Evolutionary conservation across 1,284 basidiomycete genomes (phyloP), one percentile per base, ranked within the genome.

Genomic region (Apiotrichum gracile): DNA sequence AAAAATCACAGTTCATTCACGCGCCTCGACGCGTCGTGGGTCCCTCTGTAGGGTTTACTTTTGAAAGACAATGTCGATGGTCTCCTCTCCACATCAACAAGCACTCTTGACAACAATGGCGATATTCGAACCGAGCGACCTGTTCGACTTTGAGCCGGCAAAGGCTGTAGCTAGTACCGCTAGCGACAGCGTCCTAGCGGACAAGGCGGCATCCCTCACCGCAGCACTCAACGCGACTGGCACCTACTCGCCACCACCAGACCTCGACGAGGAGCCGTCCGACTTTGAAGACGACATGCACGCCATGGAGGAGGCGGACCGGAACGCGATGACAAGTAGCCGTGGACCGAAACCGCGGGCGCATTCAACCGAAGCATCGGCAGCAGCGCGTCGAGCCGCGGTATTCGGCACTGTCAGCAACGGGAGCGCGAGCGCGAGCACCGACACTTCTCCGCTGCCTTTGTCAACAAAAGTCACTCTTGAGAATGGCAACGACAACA

Each of bases 211-310:
- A 2, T 4, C 31, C 31, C 10, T 31, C 16, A 14, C 31, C 12
- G 31, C 31, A 14, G 31, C 31, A 10, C 31, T 31, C 31, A 31
- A 31, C 31, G 12, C 12, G 12, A 31, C 31, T 3, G 31, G 12
- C 4, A 10, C 12, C 9, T 47, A 59, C 38, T 60, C 51, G 12
- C 58, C 66, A 13, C 65, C 64, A 3, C 61, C 61, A 4, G 57
- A 61, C 26, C 47, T 59, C 5, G 60, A 61, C 12, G 66, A 66
- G 43, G 64, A 61, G 45, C 59, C 58, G 5, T 44, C 41, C 14
- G 55, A 64, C 45, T 53, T 58, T 38, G 64, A 67, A 40, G 65
- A 64, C 42, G 64, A 65, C 49, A 47, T 61, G 39, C 37, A 35
- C 46, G 62, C 57, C 13, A 43, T 61, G 58, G 52, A 57, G 53